Base-by-base conservation (phyloP, 306 rosid genomes). In the Astragalus glycyphyllos region DNA sequence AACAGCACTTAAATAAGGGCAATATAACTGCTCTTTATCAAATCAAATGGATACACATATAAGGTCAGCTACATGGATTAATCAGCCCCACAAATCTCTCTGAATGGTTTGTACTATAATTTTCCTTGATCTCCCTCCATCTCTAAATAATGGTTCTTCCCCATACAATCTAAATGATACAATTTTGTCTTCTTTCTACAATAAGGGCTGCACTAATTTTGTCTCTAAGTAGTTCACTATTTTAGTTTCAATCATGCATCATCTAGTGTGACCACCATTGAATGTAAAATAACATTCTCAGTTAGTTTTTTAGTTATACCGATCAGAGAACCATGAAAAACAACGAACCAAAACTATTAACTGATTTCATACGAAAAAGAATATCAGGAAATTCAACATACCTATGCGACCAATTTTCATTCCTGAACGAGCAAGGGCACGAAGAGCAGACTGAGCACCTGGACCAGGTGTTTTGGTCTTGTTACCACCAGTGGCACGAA, bases 401-500 rank as follows among this genome's bases (percentile, higher is more conserved):
- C 97, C 97, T 68, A 91, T 91, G n/a, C 97, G 93, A 5, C 97
- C 97, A 77, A 91, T 85, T 79, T 87, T 91, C 97, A 91, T 91
- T 68, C 97, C 96, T 45, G 96, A 89, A 17, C 97, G 91, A 79
- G 97, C 96, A 68, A 91, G 90, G 8, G 97, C 97, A 4, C 96
- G 88, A 4, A 91, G 96, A 23, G 97, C 97, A 73, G 96, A 87
- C 74, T 91, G 97, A 40, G 97, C 96, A 74, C 97, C 97, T 5
- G 97, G 97, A 42, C 97, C 97, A 0, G 97, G 97, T 4, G 97
- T 91, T 49, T 91, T 89, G 0, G 96, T 89, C 79, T 91, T 91
- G 86, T 91, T 91, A 4, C 97, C 97, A 14, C 97, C 97, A 1
- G 96, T 91, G 6, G 97, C 96, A 12, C 97, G 88, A 45, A 91